Base-by-base conservation (phyloP, 257 asterid genomes). In the Gynochthodes officinalis region DNA sequence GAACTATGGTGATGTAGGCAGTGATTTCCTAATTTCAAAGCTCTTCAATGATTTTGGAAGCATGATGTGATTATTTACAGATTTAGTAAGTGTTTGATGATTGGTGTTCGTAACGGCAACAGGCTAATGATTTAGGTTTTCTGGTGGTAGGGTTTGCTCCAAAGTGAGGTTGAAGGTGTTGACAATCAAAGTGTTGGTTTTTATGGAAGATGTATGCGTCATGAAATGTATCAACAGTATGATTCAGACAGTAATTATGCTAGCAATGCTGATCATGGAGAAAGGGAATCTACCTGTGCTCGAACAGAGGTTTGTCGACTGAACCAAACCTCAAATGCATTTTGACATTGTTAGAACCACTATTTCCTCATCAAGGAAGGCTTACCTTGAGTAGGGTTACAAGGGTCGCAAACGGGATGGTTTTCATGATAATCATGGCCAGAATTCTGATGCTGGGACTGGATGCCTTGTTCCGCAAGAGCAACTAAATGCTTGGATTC, bases 401-500 rank as follows among this genome's bases (percentile, higher is more conserved):
- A 81, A 84, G 79, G 88, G 88, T 63, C 82, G 81, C 58, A 86
- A 84, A 65, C 75, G 71, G 68, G 89, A 78, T 77, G 84, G 84
- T 30, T 72, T 83, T 57, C 60, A 73, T 73, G 81, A 55, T 59
- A 78, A 81, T 75, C 70, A 35, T 68, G 69, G 81, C 53, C 83
- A 78, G 42, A 70, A 70, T 33, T 46, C 74, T 69, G 84, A 77
- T 58, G 76, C 79, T 55, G 57, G 48, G 55, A 76, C 72, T 77
- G 80, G 88, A 69, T 82, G 88, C 78, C 84, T 79, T 57, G 88
- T 88, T 79, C 79, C 91, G 37, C 95, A 84, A 79, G 95, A 84
- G 82, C 95, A 86, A 81, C 88, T 86, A 46, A 82, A 86, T 84
- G 91, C 89, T 27, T 84, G 95, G 89, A 69, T 81, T 78, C 84